Base-by-base conservation (phyloP, 441 rosid species). In the Syzygium syzygioides region DNA sequence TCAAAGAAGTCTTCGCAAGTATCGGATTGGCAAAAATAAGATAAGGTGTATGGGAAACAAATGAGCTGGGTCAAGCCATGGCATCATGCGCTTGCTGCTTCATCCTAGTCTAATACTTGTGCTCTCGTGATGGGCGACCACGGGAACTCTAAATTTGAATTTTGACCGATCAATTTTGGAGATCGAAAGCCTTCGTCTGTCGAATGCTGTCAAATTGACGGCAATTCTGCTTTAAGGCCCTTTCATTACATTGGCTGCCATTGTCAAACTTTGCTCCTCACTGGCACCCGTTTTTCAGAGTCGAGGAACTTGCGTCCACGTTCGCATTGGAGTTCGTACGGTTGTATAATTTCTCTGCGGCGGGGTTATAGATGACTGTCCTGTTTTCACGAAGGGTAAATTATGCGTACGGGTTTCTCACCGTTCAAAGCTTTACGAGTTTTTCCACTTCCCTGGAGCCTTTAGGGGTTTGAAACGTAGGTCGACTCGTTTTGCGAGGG, bases 291-390 rank as follows among this genome's bases (percentile, higher is more conserved):
- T 94, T 95, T 94, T 94, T 94, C 95, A 93, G 90, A 93, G 92
- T 94, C 91, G 91, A 88, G 87, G 91, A 89, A 92, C 95, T 94
- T 93, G 95, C 89, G 93, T 90, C 93, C 41, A 23, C 3, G 95
- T 90, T 85, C 90, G 93, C 95, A 91, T 95, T 86, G 96, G 89
- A 89, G 93, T 88, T 92, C 91, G 92, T 94, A 91, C 90, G 94
- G 89, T 92, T 91, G 28, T 28, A 60, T 93, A 85, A 90, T 91
- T 91, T 93, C 91, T 90, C 91, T 93, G 89, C 86, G 91, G 89
- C 90, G 91, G 91, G 91, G 91, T 84, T 92, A 89, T 93, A 94
- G 97, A 96, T 94, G 97, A 93, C 95, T 94, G 97, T 94, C 89
- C 89, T 88, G 41, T 88, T 68, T 90, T 87, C 76, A 45, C 64